Evolutionary conservation across 2,329 filamentous ascomycete genomes (phyloP).

Genomic region (Cladophialophora immunda): DNA sequence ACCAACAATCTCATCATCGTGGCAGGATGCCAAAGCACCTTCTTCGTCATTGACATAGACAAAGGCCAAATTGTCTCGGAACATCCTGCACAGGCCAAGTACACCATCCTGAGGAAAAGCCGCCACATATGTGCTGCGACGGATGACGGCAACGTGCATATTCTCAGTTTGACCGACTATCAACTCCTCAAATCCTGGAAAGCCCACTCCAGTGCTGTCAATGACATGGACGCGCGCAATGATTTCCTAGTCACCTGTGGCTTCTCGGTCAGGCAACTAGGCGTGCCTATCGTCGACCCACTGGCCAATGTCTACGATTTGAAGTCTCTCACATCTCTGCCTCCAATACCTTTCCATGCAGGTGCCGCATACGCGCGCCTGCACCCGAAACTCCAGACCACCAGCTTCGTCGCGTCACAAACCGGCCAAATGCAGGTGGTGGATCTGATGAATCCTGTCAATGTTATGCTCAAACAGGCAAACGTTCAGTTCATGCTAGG

Average conservation of each 20-base stretch:
- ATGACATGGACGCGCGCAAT: slow-evolving; percentile 96
- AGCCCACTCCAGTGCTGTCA: slow-evolving; percentile 86
- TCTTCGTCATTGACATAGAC: slow-evolving; percentile 78
- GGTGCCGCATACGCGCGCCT: slow-evolving; percentile 94
- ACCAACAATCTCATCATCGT: slow-evolving; percentile 86
- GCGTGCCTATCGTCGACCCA: slow-evolving; percentile 84
- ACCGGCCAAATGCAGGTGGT: slow-evolving; percentile 94
- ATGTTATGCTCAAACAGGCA: slow-evolving; percentile 83
- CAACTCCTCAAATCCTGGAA: slow-evolving; percentile 86
- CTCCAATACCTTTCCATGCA: slow-evolving; percentile 89
- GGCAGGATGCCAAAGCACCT: slow-evolving; percentile 83
- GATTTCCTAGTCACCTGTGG: slow-evolving; percentile 96
- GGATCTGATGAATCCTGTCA: slow-evolving; percentile 91
- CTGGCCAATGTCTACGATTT: slow-evolving; percentile 96
- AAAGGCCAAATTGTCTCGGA: slow-evolving; percentile 77
- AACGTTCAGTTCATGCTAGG: slow-evolving; percentile 80
- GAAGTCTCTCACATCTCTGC: slow-evolving; percentile 85
- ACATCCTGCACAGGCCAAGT: slow-evolving; percentile 77
- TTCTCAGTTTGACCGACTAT: slow-evolving; percentile 82
- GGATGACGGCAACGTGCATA: slow-evolving; percentile 80
- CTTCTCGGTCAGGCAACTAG: slow-evolving; percentile 82
- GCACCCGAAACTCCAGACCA: slow-evolving; percentile 95
- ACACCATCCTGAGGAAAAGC: slow-evolving; percentile 88
- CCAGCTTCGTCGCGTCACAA: slow-evolving; percentile 91
- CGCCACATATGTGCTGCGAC: slow-evolving; percentile 94